Evolutionary conservation across 495 filamentous ascomycete genomes (phyloP).

Genomic region (Xylaria nigripes): DNA sequence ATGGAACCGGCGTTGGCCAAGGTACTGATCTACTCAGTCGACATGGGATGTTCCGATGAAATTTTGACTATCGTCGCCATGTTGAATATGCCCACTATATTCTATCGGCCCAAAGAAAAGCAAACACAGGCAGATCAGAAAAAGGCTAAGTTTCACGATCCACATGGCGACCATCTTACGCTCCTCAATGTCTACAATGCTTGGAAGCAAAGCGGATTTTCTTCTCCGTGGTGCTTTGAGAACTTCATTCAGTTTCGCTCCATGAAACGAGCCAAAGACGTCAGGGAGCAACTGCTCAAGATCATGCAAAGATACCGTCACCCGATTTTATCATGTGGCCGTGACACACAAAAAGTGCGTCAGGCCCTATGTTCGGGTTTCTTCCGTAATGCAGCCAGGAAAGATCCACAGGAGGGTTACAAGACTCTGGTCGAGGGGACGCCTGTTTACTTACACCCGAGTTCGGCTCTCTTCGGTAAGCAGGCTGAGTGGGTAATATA

Average conservation of each 20-base stretch:
- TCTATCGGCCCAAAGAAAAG: slow-evolving; percentile 94
- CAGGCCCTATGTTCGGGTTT: slow-evolving; percentile 88
- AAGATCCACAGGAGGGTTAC: slow-evolving; percentile 93
- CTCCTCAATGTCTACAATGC: slow-evolving; percentile 93
- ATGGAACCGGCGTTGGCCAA: slow-evolving; percentile 84
- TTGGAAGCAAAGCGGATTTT: slow-evolving; percentile 78
- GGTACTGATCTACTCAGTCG: slow-evolving; percentile 77
- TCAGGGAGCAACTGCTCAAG: slow-evolving; percentile 80
- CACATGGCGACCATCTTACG: slow-evolving; percentile 88
- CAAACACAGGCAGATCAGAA: slow-evolving; percentile 94
- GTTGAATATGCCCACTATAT: slow-evolving; percentile 76
- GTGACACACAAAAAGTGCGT: slow-evolving; percentile 80
- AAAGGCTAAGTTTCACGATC: slow-evolving; percentile 95
- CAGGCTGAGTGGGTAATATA: slow-evolving; percentile 94
- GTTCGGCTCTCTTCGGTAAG: slow-evolving; percentile 87
- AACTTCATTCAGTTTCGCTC: slow-evolving; percentile 92
- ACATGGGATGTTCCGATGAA: slow-evolving; percentile 85
- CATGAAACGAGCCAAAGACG: slow-evolving; percentile 85
- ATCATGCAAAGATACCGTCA: slow-evolving; percentile 90
- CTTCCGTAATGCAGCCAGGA: slow-evolving; percentile 91
- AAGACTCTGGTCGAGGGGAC: slow-evolving; percentile 94
- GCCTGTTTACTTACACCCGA: slow-evolving; percentile 88
- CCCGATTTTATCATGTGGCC: slow-evolving; percentile 69
- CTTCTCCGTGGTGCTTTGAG: slow-evolving; percentile 89
- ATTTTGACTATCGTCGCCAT: slow-evolving; percentile 92